These are phyloP conservation scores for Candolleomyces eurysporus DNA, from an alignment of 768 basidiomycete species.

Conservation along the genomic window DNA sequence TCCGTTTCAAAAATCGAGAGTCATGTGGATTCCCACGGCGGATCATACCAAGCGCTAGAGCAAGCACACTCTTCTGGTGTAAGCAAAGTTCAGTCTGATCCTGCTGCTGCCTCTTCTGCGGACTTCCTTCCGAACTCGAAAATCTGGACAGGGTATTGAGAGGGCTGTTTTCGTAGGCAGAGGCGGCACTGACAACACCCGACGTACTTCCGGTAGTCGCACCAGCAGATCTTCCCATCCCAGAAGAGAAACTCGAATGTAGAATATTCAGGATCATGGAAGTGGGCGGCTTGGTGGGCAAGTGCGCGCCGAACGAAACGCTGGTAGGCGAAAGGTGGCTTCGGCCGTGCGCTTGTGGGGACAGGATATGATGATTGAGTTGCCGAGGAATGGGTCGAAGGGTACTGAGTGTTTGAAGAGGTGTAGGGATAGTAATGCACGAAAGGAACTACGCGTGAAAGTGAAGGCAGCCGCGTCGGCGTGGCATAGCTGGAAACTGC, in stretches of 20 bases:
- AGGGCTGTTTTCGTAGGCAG: slow-evolving; percentile 45
- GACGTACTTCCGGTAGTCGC: slow-evolving; percentile 16
- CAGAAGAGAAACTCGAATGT: slow-evolving; percentile 5
- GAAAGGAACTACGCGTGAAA: slow-evolving; percentile 1
- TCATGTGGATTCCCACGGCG: no score
- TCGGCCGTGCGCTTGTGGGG: slow-evolving; percentile 65
- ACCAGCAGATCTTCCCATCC: not conserved
- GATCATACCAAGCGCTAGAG: no score
- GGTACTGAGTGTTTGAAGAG: not conserved
- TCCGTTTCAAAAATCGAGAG: no score
- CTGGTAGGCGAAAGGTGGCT: slow-evolving; percentile 72
- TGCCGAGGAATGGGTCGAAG: not conserved
- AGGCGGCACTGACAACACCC: no score
- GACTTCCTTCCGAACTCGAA: slow-evolving; percentile 37
- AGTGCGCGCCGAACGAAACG: slow-evolving; percentile 41
- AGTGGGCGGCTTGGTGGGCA: slow-evolving; percentile 54
- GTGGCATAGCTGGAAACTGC: not conserved
- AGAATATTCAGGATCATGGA: slow-evolving; percentile 56
- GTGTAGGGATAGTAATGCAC: slow-evolving; percentile 5
- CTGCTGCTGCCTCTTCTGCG: slow-evolving; percentile 13
- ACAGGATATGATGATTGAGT: not conserved
- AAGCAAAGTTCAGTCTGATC: no score
- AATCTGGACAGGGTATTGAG: slow-evolving; percentile 62
- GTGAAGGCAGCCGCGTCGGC: slow-evolving; percentile 8
- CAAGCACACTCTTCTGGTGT: no score